Evolutionary conservation across 352 stramenopile genomes (phyloP), one percentile per base, ranked within the genome.

Genomic region (Phytophthora cajani): DNA sequence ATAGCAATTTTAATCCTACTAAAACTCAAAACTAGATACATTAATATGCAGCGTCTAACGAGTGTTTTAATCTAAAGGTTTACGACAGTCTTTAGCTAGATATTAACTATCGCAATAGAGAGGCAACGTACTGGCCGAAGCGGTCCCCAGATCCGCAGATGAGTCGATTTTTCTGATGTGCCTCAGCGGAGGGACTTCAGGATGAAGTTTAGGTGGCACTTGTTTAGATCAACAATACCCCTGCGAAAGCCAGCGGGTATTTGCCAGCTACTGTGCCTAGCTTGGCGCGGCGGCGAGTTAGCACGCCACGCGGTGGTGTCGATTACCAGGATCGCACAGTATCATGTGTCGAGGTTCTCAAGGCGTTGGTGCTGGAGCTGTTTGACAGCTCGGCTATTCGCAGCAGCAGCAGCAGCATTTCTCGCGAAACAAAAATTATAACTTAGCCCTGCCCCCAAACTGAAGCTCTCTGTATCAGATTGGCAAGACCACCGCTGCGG

Each of bases 131-230:
- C 14, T 30, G 11, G 16, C 16, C 9, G 42, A 50, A 50, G n/a
- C n/a, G 12, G 12, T 19, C 23, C n/a, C 32, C 47, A 14, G 47
- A 19, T 16, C 10, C 50, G 25, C 50, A 57, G 50, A 57, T 38
- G 50, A 57, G 50, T 25, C 5, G 25, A 19, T 17, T 38, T 57
- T 56, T 36, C 50, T 32, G 25, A 56, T 27, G 7, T 38, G 50
- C 50, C 50, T 57, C 50, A 57, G 42, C 42, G 42, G 42, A 49
- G 40, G 40, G 16, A 49, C 40, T 49, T 21, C 17, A 10, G 30
- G 30, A 33, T 33, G 30, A 33, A 33, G 30, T 33, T 33, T 33
- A 8, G 40, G 12, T 16, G 40, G 21, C 40, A 49, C 40, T 49
- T 49, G 40, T 49, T 21, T 49, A 49, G 40, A 49, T 49, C 40